Base-by-base conservation (phyloP, 192 early-diverging fungal species). In the Glomus cerebriforme region DNA sequence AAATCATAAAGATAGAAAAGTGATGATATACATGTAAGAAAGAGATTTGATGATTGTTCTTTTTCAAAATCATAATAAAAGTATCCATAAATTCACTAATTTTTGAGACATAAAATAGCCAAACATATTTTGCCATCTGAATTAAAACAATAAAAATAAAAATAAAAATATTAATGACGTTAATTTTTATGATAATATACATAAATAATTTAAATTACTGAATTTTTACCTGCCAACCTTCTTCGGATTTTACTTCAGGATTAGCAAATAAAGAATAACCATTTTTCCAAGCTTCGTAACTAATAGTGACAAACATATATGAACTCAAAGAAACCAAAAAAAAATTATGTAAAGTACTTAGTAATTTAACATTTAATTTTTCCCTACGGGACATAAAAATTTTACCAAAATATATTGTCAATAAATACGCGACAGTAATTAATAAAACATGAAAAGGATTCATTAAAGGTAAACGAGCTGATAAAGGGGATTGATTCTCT, bases 1-100 rank as follows among this genome's bases (percentile, higher is more conserved):
- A 91, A 54, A 91, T 88, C 37, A 81, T 73, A 66, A 91, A 88
- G 74, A 91, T 89, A 49, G 90, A 90, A 81, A 78, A 79, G 81
- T 91, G 90, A 78, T 91, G 90, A 83, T 91, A 91, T 39, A 91
- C 82, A 81, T 91, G 90, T 69, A 91, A 79, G 83, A 91, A 91
- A 0, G 88, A 87, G 64, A 91, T 88, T 79, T 91, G 90, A 32
- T 83, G 88, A 83, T 89, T 85, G 85, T 91, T 91, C 81, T 91
- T 91, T 81, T 91, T 91, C 68, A 90, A 75, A 32, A 91, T 80
- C 90, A 91, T 91, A 71, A 91, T 91, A 75, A 91, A 80, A 26
- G 90, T 91, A 75, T 91, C 90, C 37, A 87, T 82, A 74, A 91
- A 91, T 83, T 91, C 90, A 76, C 84, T 79, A 32, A 82, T 88